Evolutionary conservation across 768 basidiomycete species (phyloP), one percentile per base, ranked within the genome.

Genomic region (Candolleomyces eurysporus): DNA sequence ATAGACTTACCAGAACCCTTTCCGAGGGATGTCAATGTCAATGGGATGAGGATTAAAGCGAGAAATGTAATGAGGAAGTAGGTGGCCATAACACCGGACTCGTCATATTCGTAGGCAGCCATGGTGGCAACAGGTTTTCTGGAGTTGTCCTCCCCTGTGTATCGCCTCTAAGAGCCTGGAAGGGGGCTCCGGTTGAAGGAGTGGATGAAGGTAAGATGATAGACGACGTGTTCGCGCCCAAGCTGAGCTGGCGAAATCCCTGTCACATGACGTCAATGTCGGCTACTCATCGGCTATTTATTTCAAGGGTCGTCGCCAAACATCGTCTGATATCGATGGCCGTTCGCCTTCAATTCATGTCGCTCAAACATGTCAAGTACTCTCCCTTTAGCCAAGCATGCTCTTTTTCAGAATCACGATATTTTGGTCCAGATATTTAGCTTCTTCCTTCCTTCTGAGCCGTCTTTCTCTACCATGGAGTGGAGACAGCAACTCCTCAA

Each of bases 1-100:
- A 22, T 59, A 51, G 16, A 78, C 85, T 63, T 60, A 85, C 86
- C 82, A 63, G 78, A 69, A n/a, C 65, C 63, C 53, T 74, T 71
- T 0, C 79, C 72, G 21, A 84, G 67, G 19, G 82, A 70, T 0
- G 87, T 74, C 49, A 91, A 62, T 1, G 94, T 91, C 63, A 91
- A 73, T 0, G 96, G 96, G 40, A 93, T 73, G 61, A 98, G 86
- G 48, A 94, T 69, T 66, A 98, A 82, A 59, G 88, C 86, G 65
- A 98, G 87, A 72, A 97, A 88, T 8, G 94, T 93, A 59, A 98
- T 85, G 62, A 94, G 75, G 75, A 98, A 98, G 78, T 95, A 98
- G 42, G 87, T 83, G 68, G 91, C 91, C 89, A 94, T 89, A 64
- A 85, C 86, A 65, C 92, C 92, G 51, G 83, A 82, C 78, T 93